Conservation (phyloP, 305 asterid species). For the Fraxinus greggii region DNA sequence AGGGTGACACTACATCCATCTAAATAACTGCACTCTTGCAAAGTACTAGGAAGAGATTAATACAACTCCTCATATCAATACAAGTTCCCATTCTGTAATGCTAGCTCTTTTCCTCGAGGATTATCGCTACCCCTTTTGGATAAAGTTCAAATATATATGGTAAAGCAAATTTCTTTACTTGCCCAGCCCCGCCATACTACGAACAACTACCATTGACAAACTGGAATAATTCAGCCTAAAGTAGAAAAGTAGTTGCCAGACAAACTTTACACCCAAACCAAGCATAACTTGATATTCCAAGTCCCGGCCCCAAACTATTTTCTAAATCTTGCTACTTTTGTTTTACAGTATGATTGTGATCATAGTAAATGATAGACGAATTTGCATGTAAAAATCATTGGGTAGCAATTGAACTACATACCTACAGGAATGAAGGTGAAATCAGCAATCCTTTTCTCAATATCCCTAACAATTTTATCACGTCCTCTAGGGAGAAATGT, state of each 20-base stretch:
- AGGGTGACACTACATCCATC: background rate
- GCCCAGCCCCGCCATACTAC: constrained; percentile 8
- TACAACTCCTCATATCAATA: constrained; percentile 11
- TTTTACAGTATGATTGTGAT: background rate
- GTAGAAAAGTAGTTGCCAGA: constrained; percentile 17
- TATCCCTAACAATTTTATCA: constrained; percentile 67
- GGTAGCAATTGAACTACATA: constrained; percentile 39
- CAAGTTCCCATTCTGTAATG: background rate
- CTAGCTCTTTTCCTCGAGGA: constrained; percentile 12
- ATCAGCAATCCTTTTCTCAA: constrained; percentile 94
- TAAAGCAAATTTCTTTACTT: background rate
- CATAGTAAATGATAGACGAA: constrained; percentile 12
- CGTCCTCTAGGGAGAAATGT: constrained; percentile 86
- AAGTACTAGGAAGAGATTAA: background rate
- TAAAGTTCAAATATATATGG: background rate
- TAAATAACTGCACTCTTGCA: background rate
- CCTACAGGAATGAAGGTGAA: constrained; percentile 93
- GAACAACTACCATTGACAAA: constrained; percentile 3
- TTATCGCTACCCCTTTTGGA: background rate
- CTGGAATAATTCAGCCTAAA: constrained; percentile 18
- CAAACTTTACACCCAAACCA: constrained; percentile 9
- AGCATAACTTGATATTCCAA: constrained; percentile 6
- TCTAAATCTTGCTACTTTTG: background rate
- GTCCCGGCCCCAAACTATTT: background rate
- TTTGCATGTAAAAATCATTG: constrained; percentile 8